A percentile compares a stretch with the other conserved stretches of the same genome.
Evolutionary conservation across 768 basidiomycete genomes (phyloP).

Genomic region (Grammothele lineata): DNA sequence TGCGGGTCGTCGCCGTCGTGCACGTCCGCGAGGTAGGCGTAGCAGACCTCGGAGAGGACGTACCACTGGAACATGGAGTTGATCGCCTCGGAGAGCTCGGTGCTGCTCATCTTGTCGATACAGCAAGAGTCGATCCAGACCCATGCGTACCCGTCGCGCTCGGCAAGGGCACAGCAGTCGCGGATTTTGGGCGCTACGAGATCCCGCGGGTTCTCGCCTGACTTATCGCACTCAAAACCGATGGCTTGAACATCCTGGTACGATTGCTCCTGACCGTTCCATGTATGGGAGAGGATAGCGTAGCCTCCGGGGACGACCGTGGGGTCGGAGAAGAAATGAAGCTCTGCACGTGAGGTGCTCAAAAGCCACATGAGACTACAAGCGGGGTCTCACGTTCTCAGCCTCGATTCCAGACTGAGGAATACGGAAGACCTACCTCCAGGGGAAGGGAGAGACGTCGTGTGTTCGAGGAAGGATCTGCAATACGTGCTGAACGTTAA

Average conservation of each 20-base stretch:
- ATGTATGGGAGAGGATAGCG: slow-evolving; percentile 4
- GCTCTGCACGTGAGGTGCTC: background rate
- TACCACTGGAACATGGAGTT: background rate
- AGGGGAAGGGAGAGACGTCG: too few species aligned
- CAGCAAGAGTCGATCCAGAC: slow-evolving; percentile 1
- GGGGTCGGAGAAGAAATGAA: background rate
- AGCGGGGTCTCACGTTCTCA: too few species aligned
- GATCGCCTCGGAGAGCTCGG: background rate
- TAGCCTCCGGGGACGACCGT: background rate
- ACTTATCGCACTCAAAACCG: too few species aligned
- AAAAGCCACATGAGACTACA: slow-evolving; percentile 3
- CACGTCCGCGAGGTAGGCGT: slow-evolving; percentile 1
- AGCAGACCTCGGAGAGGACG: background rate
- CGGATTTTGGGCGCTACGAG: background rate
- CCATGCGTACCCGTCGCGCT: background rate
- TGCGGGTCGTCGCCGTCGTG: background rate
- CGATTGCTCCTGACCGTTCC: background rate
- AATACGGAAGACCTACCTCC: too few species aligned
- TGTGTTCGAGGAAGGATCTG: too few species aligned
- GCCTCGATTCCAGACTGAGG: too few species aligned
- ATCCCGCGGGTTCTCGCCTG: background rate
- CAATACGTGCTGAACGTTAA: too few species aligned
- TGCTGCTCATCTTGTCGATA: background rate
- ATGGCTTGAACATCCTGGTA: background rate
- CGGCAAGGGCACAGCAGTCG: background rate